Base-by-base conservation (phyloP, 306 rosid genomes). In the Dryas octopetala region DNA sequence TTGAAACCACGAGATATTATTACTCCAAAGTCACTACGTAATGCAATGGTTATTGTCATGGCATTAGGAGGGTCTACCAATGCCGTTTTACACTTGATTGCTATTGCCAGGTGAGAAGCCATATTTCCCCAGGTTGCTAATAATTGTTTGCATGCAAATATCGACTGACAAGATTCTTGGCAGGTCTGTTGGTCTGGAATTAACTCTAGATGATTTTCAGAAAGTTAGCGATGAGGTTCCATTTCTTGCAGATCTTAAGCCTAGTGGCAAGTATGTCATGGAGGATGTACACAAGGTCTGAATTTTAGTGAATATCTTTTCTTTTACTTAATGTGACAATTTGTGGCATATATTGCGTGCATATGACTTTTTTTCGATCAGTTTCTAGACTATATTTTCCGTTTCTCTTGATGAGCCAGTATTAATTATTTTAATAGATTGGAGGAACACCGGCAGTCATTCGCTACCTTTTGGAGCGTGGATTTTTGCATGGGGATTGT, bases 21-120 rank as follows among this genome's bases (percentile, higher is more conserved):
- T 76, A 95, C 97, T 8, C 88, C 58, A 62, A 88, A 83, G 81
- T 91, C 98, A 41, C 79, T 95, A 26, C 88, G 88, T 47, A 95
- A 95, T 83, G 98, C 98, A 7, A 91, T 95, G 96, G 97, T 95
- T 76, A 66, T 88, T 44, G 96, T 95, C 81, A 91, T 95, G 98
- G 97, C 97, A 79, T 88, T 95, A 65, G 98, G 98, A 65, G 98
- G 98, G 60, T 95, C 98, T 66, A 95, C 98, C 78, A 95, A 95
- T 82, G 98, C 98, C 15, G 98, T 93, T 71, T 73, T 93, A 79
- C 97, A 93, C 82, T 89, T 91, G 55, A 93, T 93, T 84, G 98
- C 98, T 68, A 93, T 93, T 63, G 98, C 97, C 76, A 93, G 91
- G 97, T 93, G 80, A 84, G 88, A 78, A 83, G 66, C 68, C 23